A percentile compares a stretch with the other conserved stretches of the same genome.
Conservation (phyloP, 352 stramenopile species). For the Pythium chondricola region DNA sequence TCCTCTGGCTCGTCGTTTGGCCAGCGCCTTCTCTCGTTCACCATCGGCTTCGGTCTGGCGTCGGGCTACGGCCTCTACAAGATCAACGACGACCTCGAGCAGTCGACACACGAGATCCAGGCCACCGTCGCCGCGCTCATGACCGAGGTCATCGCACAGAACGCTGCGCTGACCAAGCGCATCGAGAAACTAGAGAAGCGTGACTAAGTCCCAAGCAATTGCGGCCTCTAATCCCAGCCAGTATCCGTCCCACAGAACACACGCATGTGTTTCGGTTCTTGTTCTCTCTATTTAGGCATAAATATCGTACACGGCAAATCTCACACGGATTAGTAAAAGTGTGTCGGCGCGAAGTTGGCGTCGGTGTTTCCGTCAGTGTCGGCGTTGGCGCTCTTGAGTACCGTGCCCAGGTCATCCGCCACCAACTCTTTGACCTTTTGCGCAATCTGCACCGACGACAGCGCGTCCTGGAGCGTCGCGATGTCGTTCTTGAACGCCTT, state of each 20-base stretch:
- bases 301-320: too few species aligned
- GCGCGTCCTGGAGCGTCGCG: conserved; percentile 49
- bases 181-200: conserved; percentile 71
- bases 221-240: neutral
- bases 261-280: too few species aligned
- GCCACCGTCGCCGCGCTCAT: conserved; percentile 53
- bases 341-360: too few species aligned
- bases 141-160: conserved; percentile 63
- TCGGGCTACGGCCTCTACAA: conserved; percentile 63
- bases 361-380: too few species aligned
- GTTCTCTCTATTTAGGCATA: too few species aligned
- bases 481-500: conserved; percentile 56
- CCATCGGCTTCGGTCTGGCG: conserved; percentile 55
- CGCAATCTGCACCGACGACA: conserved; percentile 54
- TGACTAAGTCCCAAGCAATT: conserved; percentile 44
- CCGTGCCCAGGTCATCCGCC: conserved; percentile 46
- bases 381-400: too few species aligned
- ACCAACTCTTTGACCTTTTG: conserved; percentile 58
- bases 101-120: conserved; percentile 71
- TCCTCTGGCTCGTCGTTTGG: conserved; percentile 59
- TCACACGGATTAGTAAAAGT: too few species aligned
- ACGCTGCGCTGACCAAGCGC: conserved; percentile 60
- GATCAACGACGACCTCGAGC: conserved; percentile 62
- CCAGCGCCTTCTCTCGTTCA: conserved; percentile 66
- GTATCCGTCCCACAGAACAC: too few species aligned